These are phyloP conservation scores for Didymosphaeria variabile DNA, from an alignment of 2,329 filamentous ascomycete genomes.

Conservation along the genomic window DNA sequence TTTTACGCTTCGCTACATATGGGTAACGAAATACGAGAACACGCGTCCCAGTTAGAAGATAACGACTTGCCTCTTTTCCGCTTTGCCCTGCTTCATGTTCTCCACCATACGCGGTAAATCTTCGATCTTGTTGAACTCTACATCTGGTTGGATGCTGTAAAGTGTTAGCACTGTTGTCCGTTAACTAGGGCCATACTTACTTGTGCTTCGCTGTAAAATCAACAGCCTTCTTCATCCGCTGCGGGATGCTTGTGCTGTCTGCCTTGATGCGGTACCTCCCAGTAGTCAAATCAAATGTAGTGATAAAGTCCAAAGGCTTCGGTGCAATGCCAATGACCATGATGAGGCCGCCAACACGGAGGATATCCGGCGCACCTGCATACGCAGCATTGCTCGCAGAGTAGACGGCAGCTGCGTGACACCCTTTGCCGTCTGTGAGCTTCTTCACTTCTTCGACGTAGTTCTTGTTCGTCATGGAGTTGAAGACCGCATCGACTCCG, in stretches of 20 bases:
- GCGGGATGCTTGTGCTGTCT: slow-evolving; percentile 54
- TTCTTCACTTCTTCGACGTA: slow-evolving; percentile 53
- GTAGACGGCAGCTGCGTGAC: slow-evolving; percentile 55
- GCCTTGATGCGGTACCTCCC: slow-evolving; percentile 54
- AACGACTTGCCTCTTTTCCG: slow-evolving; percentile 50
- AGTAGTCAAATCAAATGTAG: slow-evolving; percentile 53
- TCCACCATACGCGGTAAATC: slow-evolving; percentile 51
- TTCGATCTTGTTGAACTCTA: slow-evolving; percentile 52
- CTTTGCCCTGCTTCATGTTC: slow-evolving; percentile 51
- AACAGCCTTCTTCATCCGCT: slow-evolving; percentile 56
- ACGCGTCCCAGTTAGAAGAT: slow-evolving; percentile 34
- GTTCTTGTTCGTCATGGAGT: slow-evolving; percentile 51
- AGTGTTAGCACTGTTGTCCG: background rate
- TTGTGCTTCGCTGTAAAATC: slow-evolving; percentile 54
- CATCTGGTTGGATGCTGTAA: slow-evolving; percentile 49
- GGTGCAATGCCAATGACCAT: slow-evolving; percentile 56
- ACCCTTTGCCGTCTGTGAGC: slow-evolving; percentile 51
- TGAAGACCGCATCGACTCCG: slow-evolving; percentile 56
- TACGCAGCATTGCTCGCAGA: slow-evolving; percentile 52
- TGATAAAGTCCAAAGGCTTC: slow-evolving; percentile 48
- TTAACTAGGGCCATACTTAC: slow-evolving; percentile 11
- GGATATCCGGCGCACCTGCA: slow-evolving; percentile 46
- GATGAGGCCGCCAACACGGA: slow-evolving; percentile 51
- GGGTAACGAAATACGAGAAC: background rate
- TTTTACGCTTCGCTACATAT: background rate